Base-by-base conservation (phyloP, 805 yeast genomes). In the Vanderwaltozyma tropicalis region DNA sequence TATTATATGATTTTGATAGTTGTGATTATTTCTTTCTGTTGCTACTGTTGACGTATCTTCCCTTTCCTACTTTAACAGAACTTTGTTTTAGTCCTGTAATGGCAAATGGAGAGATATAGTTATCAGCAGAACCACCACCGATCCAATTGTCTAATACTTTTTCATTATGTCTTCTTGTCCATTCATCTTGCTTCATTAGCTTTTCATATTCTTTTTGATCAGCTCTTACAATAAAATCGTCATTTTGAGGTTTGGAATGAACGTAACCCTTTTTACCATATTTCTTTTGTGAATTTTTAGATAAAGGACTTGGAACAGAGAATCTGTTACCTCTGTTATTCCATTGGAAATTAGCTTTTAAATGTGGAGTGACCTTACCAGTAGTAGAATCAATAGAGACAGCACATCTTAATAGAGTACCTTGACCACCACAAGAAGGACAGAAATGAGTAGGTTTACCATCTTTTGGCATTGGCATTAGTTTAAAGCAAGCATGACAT, bases 331-430 rank as follows among this genome's bases (percentile, higher is more conserved):
- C 99, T 50, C 94, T 72, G 40, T 74, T 82, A 49, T 78, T 78
- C 98, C 98, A 92, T 64, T 85, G 88, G 67, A 92, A 87, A 59
- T 88, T 88, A 39, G 77, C 69, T 66, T 89, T 92, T 53, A 92
- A 68, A 60, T 87, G 95, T 14, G 96, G 95, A 16, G 80, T 80
- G 24, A 92, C 64, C 45, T 76, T 76, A 31, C 98, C 99, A 1
- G 92, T 75, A 19, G 63, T 67, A 16, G 84, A 69, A 52, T 82
- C 80, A 14, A 92, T 76, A 13, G 94, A 77, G 2, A 92, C 96
- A 0, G 95, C 86, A 62, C 95, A 87, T 61, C 97, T 72, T 48
- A 88, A 58, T 41, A 92, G 63, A 0, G 98, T 89, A 41, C 80
- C 76, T 32, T 57, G 55, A 36, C 96, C 96, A 43, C 99, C 99